A percentile compares a stretch with the other conserved stretches of the same genome.
Conservation (phyloP, 2,329 filamentous ascomycete genomes). For the Ophiocordyceps polyrhachis-furcata region DNA sequence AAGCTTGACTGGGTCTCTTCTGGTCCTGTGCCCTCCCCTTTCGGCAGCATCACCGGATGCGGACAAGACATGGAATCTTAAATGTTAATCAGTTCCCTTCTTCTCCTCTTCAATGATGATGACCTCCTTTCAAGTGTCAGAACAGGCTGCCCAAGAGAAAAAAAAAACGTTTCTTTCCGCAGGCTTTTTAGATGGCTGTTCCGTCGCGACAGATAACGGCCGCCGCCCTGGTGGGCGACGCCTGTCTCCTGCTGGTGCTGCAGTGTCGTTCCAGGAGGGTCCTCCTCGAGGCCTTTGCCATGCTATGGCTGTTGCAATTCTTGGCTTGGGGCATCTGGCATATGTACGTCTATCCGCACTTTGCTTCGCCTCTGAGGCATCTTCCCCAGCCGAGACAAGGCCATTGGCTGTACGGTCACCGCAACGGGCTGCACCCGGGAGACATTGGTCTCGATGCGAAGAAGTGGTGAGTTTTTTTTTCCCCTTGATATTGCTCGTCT, state of each 20-base stretch:
- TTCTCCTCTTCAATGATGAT: background rate
- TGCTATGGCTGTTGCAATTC: constrained; percentile 16
- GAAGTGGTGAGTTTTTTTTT: background rate
- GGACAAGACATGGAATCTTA: no score
- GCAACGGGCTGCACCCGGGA: constrained; percentile 6
- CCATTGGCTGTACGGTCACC: constrained; percentile 28
- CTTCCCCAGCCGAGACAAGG: constrained; percentile 25
- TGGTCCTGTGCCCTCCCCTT: no score
- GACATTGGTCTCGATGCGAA: background rate
- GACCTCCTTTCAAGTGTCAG: background rate
- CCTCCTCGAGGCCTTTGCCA: constrained; percentile 6
- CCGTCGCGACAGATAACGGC: background rate
- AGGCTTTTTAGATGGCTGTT: background rate
- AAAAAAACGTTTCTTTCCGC: no score
- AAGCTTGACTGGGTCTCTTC: no score
- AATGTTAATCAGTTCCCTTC: background rate
- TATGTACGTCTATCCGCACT: constrained; percentile 26
- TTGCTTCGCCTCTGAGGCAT: constrained; percentile 28
- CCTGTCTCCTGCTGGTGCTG: background rate
- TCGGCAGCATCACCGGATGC: no score
- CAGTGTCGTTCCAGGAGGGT: background rate
- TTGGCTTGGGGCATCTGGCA: constrained; percentile 18
- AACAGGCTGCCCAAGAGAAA: background rate
- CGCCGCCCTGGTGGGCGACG: background rate
- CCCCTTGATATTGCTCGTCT: background rate